These are phyloP conservation scores for Parascedosporium putredinis DNA, from an alignment of 2,329 filamentous ascomycete genomes.

Conservation along the genomic window DNA sequence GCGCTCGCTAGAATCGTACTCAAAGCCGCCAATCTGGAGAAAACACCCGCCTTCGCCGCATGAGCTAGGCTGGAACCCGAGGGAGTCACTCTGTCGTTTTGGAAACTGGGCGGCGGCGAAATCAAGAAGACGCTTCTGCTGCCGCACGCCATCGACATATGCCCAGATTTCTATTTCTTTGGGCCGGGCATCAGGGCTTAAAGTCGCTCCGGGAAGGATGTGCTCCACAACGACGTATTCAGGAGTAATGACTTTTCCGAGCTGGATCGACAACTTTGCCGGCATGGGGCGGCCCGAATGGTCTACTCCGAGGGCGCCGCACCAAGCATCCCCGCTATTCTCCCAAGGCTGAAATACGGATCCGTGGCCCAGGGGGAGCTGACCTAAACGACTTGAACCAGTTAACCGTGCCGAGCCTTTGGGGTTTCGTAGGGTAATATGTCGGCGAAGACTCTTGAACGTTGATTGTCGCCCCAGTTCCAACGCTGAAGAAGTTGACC, in stretches of 20 bases:
- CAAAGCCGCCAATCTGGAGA: conserved; percentile 47
- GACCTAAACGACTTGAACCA: conserved; percentile 9
- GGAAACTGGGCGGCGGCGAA: conserved; percentile 34
- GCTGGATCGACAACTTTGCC: conserved; percentile 54
- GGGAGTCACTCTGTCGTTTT: conserved; percentile 16
- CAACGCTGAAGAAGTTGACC: conserved; percentile 64
- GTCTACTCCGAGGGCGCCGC: conserved; percentile 41
- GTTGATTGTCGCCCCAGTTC: conserved; percentile 57
- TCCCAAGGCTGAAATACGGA: conserved; percentile 59
- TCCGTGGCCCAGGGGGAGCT: conserved; percentile 25
- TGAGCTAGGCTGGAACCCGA: conserved; percentile 15
- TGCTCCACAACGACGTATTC: conserved; percentile 65
- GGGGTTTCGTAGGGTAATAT: conserved; percentile 23
- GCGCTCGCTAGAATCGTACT: conserved; percentile 34
- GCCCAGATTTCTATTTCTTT: conserved; percentile 62
- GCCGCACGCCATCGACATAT: conserved; percentile 36
- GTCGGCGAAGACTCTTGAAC: conserved; percentile 47
- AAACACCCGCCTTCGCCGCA: conserved; percentile 24
- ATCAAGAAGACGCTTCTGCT: conserved; percentile 28
- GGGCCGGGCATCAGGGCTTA: conserved; percentile 53
- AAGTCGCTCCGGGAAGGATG: conserved; percentile 49
- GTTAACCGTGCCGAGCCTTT: background rate
- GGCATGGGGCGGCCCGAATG: conserved; percentile 36
- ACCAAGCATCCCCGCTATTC: conserved; percentile 83
- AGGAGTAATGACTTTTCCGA: conserved; percentile 49